Percentiles rank a stretch among this genome's conserved stretches.
phyloP scores from a whole-genome alignment of 2,329 filamentous ascomycete species.

The Penicillium sp. region DNA sequence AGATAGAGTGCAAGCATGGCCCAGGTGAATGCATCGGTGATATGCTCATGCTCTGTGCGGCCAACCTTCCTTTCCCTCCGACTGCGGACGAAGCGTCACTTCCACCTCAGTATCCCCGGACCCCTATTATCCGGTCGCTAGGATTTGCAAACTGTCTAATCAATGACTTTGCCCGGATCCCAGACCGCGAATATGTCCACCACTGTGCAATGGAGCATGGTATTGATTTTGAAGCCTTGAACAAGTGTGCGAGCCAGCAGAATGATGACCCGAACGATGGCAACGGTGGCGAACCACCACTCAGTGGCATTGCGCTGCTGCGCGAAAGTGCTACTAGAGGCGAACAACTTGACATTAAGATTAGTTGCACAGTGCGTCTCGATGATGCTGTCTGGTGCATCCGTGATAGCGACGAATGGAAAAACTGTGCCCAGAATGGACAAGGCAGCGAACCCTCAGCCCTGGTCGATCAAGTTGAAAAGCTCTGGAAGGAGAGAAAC shows the following conservation, averaged over 20 bases:
- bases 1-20: conserved; percentile 84
- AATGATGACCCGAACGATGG: conserved; percentile 61
- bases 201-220: conserved; percentile 89
- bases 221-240: conserved; percentile 75
- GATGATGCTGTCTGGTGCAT: conserved; percentile 80
- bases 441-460: conserved; percentile 53
- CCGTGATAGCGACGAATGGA: conserved; percentile 75
- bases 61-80: conserved; percentile 55
- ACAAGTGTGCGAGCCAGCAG: conserved; percentile 75
- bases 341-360: conserved; percentile 60
- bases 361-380: conserved; percentile 76
- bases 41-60: conserved; percentile 89
- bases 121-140: conserved; percentile 73
- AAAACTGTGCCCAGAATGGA: conserved; percentile 67
- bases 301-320: conserved; percentile 47
- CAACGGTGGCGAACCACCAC: conserved; percentile 61
- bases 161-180: conserved; percentile 72
- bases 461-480: conserved; percentile 73
- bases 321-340: conserved; percentile 52
- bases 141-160: conserved; percentile 92
- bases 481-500: conserved; percentile 53
- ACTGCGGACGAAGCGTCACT: conserved; percentile 16
- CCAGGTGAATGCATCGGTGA: conserved; percentile 89
- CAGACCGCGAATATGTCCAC: conserved; percentile 72
- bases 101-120: conserved; percentile 61